These are phyloP conservation scores for Ophiognomonia clavigignenti-juglandacearum DNA, from an alignment of 2,329 filamentous ascomycete genomes.

Conservation along the genomic window DNA sequence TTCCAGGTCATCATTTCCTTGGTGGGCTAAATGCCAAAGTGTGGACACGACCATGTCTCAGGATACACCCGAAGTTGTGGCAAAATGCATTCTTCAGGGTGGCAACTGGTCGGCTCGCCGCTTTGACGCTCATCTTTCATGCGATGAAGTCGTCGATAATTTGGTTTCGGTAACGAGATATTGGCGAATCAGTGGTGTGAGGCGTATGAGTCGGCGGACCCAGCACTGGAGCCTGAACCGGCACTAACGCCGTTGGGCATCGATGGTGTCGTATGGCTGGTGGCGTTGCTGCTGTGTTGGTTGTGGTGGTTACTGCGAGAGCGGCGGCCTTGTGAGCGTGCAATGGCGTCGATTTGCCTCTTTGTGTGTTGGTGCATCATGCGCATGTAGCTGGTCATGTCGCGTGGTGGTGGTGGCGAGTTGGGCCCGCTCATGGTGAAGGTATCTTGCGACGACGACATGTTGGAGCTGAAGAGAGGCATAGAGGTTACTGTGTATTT, in stretches of 20 bases:
- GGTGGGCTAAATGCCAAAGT: no score
- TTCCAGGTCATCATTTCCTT: no score
- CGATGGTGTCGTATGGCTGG: conserved; percentile 17
- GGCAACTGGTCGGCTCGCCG: no score
- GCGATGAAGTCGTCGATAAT: no score
- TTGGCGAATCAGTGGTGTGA: background rate
- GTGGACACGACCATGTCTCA: no score
- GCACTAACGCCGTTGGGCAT: conserved; percentile 23
- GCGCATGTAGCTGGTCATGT: conserved; percentile 43
- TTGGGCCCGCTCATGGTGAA: conserved; percentile 18
- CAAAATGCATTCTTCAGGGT: no score
- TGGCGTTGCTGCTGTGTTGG: no score
- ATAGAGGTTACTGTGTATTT: conserved; percentile 1
- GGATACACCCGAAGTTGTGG: no score
- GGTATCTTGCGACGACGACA: conserved; percentile 21
- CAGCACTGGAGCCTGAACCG: conserved; percentile 8
- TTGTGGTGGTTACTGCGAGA: conserved; percentile 7
- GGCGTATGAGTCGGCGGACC: conserved; percentile 18
- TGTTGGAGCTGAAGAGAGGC: conserved; percentile 16
- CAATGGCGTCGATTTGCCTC: conserved; percentile 58
- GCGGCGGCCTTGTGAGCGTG: conserved; percentile 37
- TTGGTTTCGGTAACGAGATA: background rate
- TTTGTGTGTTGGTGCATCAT: conserved; percentile 63
- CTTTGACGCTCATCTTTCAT: no score
- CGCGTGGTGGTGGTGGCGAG: conserved; percentile 23